These are phyloP conservation scores for Psidium friedrichsthalianum DNA, from an alignment of 345 rosid species.

Conservation along the genomic window DNA sequence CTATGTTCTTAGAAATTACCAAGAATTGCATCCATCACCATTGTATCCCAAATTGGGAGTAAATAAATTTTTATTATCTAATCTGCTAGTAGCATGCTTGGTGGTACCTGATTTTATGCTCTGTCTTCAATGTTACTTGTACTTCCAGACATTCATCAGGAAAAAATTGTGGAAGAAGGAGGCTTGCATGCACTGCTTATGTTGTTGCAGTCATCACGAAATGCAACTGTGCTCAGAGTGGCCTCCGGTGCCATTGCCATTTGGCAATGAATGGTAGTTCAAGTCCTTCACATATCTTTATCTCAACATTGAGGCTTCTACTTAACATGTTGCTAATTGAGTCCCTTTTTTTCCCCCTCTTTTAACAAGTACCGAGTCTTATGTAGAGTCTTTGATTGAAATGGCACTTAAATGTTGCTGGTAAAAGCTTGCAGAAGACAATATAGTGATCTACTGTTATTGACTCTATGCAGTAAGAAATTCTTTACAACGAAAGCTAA, in stretches of 20 bases:
- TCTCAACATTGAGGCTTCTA: background rate
- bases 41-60: background rate
- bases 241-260: constrained; percentile 96
- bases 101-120: background rate
- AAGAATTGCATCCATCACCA: background rate
- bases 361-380: background rate
- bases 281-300: background rate
- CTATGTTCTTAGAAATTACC: background rate
- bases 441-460: background rate
- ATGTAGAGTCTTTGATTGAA: background rate
- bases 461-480: background rate
- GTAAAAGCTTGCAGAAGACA: background rate
- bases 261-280: constrained; percentile 87
- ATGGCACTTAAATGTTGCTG: background rate
- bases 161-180: constrained; percentile 84
- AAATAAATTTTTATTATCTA: background rate
- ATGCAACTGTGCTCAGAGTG: constrained; percentile 77
- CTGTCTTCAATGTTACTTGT: background rate
- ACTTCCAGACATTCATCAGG: constrained; percentile 63
- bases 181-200: constrained; percentile 80
- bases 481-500: background rate
- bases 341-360: background rate
- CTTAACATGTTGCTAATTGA: background rate
- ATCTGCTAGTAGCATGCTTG: background rate
- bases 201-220: constrained; percentile 56